These are phyloP conservation scores for Adansonia grandidieri DNA, from an alignment of 441 rosid genomes.

Conservation along the genomic window DNA sequence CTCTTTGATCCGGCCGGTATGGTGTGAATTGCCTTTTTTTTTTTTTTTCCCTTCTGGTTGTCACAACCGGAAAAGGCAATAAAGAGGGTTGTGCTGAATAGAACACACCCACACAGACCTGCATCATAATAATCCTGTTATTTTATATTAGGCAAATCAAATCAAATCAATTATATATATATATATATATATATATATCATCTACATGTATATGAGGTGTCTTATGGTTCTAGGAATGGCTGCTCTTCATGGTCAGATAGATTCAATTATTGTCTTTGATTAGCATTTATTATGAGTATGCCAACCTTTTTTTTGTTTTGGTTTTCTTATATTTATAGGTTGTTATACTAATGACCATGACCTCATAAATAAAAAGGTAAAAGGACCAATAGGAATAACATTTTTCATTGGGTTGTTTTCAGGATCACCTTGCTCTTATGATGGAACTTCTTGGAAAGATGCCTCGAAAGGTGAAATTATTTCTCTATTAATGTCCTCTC, in stretches of 20 bases:
- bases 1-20: background rate
- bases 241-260: background rate
- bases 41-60: background rate
- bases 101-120: background rate
- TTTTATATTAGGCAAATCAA: background rate
- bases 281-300: background rate
- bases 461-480: slow-evolving; percentile 72
- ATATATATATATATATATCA: too few relatives aligned
- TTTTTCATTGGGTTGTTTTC: slow-evolving; percentile 38
- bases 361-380: background rate
- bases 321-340: background rate
- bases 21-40: background rate
- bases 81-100: background rate
- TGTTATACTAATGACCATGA: background rate
- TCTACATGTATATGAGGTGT: background rate
- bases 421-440: slow-evolving; percentile 98
- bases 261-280: background rate
- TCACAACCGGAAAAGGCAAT: background rate
- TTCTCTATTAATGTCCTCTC: background rate
- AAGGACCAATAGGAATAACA: slow-evolving; percentile 14
- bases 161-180: too few relatives aligned
- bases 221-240: background rate
- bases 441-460: slow-evolving; percentile 81
- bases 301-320: too few relatives aligned
- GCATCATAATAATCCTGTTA: background rate